Base-by-base conservation (phyloP, 1,139 yeast species). In the Geotrichum fermentans region DNA sequence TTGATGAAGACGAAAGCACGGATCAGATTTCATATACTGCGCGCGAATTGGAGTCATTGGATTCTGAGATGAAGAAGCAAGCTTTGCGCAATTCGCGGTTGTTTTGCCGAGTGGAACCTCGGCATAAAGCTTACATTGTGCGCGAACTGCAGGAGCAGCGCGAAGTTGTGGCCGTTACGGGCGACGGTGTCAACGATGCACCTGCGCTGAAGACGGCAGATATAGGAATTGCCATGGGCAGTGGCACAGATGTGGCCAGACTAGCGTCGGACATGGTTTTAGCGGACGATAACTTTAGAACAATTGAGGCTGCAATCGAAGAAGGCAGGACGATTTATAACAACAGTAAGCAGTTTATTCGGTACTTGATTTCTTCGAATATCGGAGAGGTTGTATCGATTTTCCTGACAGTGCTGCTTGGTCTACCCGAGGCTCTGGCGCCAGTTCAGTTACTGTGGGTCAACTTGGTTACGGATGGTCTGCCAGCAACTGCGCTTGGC, bases 141-240 rank as follows among this genome's bases (percentile, higher is more conserved):
- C 77, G 74, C 39, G 74, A 72, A n/a, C 65, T 76, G 51, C 80
- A 77, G 53, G 67, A 74, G 37, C 61, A 73, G 26, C 68, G 71
- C 3, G 73, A 74, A 29, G 64, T 67, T 48, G 73, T 70, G 32
- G 73, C 72, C 2, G 69, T 69, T 69, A 69, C 73, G 24, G 73
- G 73, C 40, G 73, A 69, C 68, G 98, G 98, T 69, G 98, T 92
- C 26, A 92, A 92, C 65, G 98, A 92, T 70, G 97, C 98, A 0
- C 98, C 98, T n/a, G 97, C 98, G 4, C 77, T 92, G 61, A 92
- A 92, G 66, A 74, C 90, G 61, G 98, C 98, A 2, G 96, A 92
- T 68, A 94, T 92, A 59, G 98, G 98, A 60, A 90, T 92, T 59
- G 69, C 73, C 4, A 69, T 69, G 73, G 73, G 73, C 0, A 63